Conservation (phyloP, 1,139 yeast genomes). For the Candida sp. region DNA sequence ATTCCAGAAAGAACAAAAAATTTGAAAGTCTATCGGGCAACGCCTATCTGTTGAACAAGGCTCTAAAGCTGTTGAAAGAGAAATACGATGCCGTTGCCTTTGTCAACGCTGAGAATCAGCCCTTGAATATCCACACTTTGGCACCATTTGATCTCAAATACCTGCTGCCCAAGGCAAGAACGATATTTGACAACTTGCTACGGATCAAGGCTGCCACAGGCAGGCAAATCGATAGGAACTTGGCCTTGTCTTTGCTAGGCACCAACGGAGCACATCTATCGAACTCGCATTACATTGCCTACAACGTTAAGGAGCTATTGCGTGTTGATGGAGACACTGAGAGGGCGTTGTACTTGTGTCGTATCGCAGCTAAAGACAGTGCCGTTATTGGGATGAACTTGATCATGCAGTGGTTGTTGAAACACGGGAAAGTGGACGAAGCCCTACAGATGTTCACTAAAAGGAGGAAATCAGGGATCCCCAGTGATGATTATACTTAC, state of each 20-base stretch:
- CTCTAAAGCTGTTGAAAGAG: not conserved
- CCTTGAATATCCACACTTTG: conserved; percentile 17
- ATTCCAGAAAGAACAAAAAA: no score
- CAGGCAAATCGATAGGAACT: conserved; percentile 39
- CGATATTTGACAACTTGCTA: conserved; percentile 34
- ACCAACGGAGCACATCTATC: conserved; percentile 56
- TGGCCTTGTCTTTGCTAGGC: conserved; percentile 59
- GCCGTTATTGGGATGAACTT: conserved; percentile 69
- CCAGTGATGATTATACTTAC: conserved; percentile 55
- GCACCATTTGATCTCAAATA: conserved; percentile 19
- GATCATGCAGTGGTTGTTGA: conserved; percentile 53
- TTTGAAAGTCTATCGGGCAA: not conserved
- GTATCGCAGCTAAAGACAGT: conserved; percentile 43
- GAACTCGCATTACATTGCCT: conserved; percentile 59
- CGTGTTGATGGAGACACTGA: conserved; percentile 45
- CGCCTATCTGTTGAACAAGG: not conserved
- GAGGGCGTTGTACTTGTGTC: conserved; percentile 58
- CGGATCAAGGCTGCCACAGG: conserved; percentile 27
- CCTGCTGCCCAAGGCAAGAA: conserved; percentile 21
- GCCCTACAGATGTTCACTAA: conserved; percentile 55
- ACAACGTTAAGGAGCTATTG: conserved; percentile 55
- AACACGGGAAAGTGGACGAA: conserved; percentile 37
- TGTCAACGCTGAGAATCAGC: conserved; percentile 16
- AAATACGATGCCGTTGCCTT: conserved; percentile 22
- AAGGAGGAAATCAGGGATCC: conserved; percentile 65